These are phyloP conservation scores for Vaccinium myrtillus DNA, from an alignment of 148 eudicot species.

Conservation along the genomic window DNA sequence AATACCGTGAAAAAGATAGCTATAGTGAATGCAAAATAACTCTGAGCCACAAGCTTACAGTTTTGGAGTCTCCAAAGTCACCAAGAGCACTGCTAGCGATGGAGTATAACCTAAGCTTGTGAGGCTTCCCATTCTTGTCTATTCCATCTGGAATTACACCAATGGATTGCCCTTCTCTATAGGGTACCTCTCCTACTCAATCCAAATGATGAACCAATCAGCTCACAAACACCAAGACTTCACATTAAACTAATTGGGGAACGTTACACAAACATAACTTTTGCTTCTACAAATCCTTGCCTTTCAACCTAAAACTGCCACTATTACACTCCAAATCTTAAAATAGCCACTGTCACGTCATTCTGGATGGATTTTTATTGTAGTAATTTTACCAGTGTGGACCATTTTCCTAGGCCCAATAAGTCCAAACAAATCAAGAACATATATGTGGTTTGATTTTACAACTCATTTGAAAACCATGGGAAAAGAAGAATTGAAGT, in stretches of 20 bases:
- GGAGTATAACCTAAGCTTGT: conserved; percentile 93
- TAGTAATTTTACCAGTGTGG: not conserved
- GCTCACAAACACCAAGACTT: not conserved
- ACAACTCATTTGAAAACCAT: not conserved
- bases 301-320: not conserved
- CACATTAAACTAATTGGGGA: too few relatives aligned
- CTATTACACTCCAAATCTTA: not conserved
- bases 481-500: not conserved
- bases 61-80: conserved; percentile 95
- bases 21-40: conserved; percentile 1
- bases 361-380: not conserved
- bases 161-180: conserved; percentile 95
- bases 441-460: not conserved
- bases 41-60: conserved; percentile 47
- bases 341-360: not conserved
- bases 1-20: not conserved
- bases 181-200: conserved; percentile 82
- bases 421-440: not conserved
- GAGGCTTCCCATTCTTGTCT: conserved; percentile 98
- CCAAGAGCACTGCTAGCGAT: conserved; percentile 99
- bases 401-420: not conserved
- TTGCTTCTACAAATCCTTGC: not conserved
- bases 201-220: not conserved
- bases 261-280: too few relatives aligned
- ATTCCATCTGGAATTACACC: conserved; percentile 93